Evolutionary conservation across 371 early-diverging fungal species (phyloP), one percentile per base, ranked within the genome.

Genomic region (Basidiobolus meristosporus): DNA sequence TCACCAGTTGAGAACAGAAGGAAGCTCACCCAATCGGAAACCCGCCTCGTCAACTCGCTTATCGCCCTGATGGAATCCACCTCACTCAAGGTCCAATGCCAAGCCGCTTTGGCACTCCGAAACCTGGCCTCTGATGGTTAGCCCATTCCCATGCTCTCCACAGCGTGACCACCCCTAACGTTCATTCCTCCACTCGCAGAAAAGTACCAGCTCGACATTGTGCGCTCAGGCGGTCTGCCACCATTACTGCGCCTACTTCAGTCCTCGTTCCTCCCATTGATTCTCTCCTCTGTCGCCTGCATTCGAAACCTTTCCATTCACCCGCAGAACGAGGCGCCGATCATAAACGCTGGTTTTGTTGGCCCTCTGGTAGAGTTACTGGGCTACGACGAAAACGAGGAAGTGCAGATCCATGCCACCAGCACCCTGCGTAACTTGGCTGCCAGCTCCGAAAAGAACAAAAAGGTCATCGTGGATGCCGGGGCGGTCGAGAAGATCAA

Each of bases 241-340:
- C 71, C 82, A 12, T 62, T 89, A 1, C 59, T 82, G 3, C 69
- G 73, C 20, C 64, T 83, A 34, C 57, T 88, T 28, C 73, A 82
- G 52, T 81, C 84, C 18, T 68, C 74, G 0, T 78, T 79, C 43
- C 60, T 74, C 26, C 77, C 82, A 17, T 62, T 87, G 43, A 81
- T 83, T 17, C 54, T 83, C 2, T 84, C 90, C 1, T 82, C 90
- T 2, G 84, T 85, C n/a, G 91, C 91, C 12, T 90, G 90, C 50
- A 67, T 90, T 41, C 77, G 91, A 41, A 91, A 91, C 53, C 73
- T 91, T 40, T 88, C 88, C 38, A 91, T 91, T 38, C 85, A 87
- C 47, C 73, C 84, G 3, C 60, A 70, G 19, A 89, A 88, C 53
- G 89, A 89, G 49, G 69, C 73, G 7, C 81, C 84, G 15, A 82